A percentile compares a stretch with the other conserved stretches of the same genome.
These are phyloP conservation scores for Triglochin maritima DNA, from an alignment of 106 monocot genomes.

Conservation along the genomic window DNA sequence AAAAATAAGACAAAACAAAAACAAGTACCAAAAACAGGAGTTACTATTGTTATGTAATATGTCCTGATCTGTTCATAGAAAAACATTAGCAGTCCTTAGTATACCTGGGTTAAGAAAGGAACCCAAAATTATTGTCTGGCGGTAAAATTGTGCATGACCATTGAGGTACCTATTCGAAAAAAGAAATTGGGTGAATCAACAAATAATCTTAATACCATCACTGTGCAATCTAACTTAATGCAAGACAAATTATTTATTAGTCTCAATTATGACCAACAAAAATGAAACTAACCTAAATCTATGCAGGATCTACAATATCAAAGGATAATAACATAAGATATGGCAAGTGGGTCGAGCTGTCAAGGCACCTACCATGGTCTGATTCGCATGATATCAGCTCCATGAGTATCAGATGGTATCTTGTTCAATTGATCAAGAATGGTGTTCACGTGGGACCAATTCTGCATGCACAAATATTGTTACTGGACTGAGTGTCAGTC, in stretches of 20 bases:
- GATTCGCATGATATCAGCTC: conserved; percentile 89
- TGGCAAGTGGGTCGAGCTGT: too few species aligned
- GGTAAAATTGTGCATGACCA: conserved; percentile 80
- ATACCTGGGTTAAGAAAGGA: conserved; percentile 77
- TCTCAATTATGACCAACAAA: not conserved
- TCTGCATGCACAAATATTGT: conserved; percentile 33
- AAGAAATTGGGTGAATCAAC: not conserved
- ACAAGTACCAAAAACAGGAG: too few species aligned
- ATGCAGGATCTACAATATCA: too few species aligned
- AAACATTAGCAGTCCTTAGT: not conserved
- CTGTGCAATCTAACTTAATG: too few species aligned
- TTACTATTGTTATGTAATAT: not conserved
- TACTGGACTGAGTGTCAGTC: not conserved
- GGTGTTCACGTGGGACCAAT: conserved; percentile 82
- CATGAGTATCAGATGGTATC: conserved; percentile 61
- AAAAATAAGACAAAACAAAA: too few species aligned
- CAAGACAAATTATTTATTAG: not conserved
- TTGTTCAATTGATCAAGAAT: conserved; percentile 73
- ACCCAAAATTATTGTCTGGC: conserved; percentile 79
- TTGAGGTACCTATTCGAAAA: conserved; percentile 63
- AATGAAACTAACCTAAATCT: not conserved
- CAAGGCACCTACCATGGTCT: conserved; percentile 52
- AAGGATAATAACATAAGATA: too few species aligned
- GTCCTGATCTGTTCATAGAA: not conserved
- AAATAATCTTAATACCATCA: not conserved